Conservation (phyloP, 2,329 filamentous ascomycete genomes). For the Chaetothyriales sp. region DNA sequence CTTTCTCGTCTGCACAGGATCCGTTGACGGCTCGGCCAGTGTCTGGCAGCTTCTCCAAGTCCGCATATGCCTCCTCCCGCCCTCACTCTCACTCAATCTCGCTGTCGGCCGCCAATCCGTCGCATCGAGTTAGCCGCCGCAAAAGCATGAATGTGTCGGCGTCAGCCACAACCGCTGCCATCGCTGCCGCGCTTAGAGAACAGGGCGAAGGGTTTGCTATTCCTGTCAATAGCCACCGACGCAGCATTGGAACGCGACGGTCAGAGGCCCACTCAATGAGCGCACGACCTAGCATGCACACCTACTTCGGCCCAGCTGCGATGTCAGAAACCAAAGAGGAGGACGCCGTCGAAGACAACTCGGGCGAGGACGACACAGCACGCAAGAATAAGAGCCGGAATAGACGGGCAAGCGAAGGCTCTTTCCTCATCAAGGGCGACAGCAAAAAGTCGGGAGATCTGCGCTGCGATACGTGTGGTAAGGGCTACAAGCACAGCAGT, state of each 20-base stretch:
- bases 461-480: constrained; percentile 94
- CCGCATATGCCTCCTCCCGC: constrained; percentile 16
- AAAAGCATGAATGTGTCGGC: constrained; percentile 80
- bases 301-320: constrained; percentile 25
- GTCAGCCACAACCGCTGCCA: constrained; percentile 47
- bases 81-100: constrained; percentile 66
- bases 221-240: constrained; percentile 39
- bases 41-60: constrained; percentile 16
- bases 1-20: constrained; percentile 14
- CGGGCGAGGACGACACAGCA: constrained; percentile 30
- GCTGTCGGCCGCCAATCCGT: constrained; percentile 58
- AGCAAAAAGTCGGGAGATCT: constrained; percentile 73
- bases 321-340: constrained; percentile 25
- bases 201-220: constrained; percentile 46
- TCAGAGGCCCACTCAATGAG: constrained; percentile 24
- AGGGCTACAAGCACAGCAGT: constrained; percentile 99
- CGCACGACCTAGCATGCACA: constrained; percentile 25
- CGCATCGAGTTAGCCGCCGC: constrained; percentile 74
- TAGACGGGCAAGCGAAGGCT: constrained; percentile 67
- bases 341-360: constrained; percentile 16
- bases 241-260: constrained; percentile 53
- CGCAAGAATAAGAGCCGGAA: constrained; percentile 38
- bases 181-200: constrained; percentile 59
- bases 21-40: constrained; percentile 14
- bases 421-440: constrained; percentile 65